Percentiles rank a stretch among this genome's conserved stretches.
Evolutionary conservation across 2,329 filamentous ascomycete species (phyloP).

Genomic region (Phialocephala subalpina): DNA sequence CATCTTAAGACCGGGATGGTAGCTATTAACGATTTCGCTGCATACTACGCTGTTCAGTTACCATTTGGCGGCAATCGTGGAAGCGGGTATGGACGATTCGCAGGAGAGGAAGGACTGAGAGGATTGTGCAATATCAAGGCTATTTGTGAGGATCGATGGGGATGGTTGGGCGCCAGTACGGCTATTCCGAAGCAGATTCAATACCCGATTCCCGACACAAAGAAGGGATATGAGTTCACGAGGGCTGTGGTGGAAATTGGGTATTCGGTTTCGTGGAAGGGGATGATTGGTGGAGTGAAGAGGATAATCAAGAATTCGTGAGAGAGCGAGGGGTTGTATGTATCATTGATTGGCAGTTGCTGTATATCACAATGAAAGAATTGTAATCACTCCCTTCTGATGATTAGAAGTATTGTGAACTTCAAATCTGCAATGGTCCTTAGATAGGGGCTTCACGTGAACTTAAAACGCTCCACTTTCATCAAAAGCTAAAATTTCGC

Average conservation of each 20-base stretch:
- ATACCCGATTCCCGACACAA: slow-evolving; percentile 78
- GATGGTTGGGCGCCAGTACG: slow-evolving; percentile 71
- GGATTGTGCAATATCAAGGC: slow-evolving; percentile 89
- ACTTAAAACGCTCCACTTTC: background rate
- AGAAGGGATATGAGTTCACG: slow-evolving; percentile 70
- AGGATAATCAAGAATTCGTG: slow-evolving; percentile 42
- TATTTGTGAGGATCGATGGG: slow-evolving; percentile 78
- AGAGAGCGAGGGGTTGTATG: background rate
- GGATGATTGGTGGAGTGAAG: slow-evolving; percentile 41
- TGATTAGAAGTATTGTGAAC: background rate
- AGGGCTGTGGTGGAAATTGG: slow-evolving; percentile 68
- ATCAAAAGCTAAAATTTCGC: background rate
- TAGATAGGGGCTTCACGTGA: background rate
- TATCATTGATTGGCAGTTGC: background rate
- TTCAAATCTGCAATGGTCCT: background rate
- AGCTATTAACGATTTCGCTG: slow-evolving; percentile 93
- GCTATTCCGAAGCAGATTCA: slow-evolving; percentile 81
- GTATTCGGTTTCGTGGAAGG: slow-evolving; percentile 54
- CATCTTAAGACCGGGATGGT: slow-evolving; percentile 88
- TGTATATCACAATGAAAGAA: slow-evolving; percentile 8
- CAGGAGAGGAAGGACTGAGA: slow-evolving; percentile 85
- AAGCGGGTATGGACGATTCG: slow-evolving; percentile 92
- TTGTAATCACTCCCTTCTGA: background rate
- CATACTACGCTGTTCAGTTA: slow-evolving; percentile 91
- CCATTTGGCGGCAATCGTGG: slow-evolving; percentile 86